phyloP scores from a whole-genome alignment of 163 green algal species.

The Scenedesmus sp. region DNA sequence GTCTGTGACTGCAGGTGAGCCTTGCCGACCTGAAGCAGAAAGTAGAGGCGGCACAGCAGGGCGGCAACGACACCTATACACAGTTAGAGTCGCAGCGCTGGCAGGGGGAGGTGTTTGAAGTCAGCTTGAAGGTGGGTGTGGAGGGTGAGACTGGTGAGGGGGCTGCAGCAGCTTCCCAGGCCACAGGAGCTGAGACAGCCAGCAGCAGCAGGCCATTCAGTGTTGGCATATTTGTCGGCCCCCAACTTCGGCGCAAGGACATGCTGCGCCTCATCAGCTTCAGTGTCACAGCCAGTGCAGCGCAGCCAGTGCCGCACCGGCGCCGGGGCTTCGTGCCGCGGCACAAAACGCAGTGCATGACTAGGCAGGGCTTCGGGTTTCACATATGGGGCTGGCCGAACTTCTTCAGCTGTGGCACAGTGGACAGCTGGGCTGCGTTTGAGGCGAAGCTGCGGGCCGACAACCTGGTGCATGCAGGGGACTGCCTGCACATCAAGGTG shows the following conservation, averaged over 20 bases:
- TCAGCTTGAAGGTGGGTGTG: background rate
- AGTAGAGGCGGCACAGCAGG: background rate
- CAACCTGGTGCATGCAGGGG: background rate
- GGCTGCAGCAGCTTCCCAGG: background rate
- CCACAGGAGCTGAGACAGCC: too few species aligned
- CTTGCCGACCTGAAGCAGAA: too few species aligned
- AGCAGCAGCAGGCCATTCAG: background rate
- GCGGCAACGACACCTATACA: background rate
- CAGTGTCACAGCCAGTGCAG: background rate
- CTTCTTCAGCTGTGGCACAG: background rate
- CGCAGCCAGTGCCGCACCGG: too few species aligned
- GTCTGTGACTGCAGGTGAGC: too few species aligned
- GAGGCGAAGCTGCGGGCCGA: background rate
- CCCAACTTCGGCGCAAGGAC: background rate
- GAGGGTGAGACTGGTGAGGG: background rate
- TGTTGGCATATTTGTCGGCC: background rate
- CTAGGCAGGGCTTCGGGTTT: background rate
- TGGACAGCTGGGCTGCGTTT: background rate
- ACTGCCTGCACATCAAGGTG: background rate
- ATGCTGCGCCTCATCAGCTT: background rate
- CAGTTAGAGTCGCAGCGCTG: background rate
- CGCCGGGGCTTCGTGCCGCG: background rate
- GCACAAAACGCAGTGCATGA: background rate
- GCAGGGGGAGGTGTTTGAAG: background rate
- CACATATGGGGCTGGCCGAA: background rate